Conservation (phyloP, 2,329 filamentous ascomycete species). For the Gnomoniopsis sp. region DNA sequence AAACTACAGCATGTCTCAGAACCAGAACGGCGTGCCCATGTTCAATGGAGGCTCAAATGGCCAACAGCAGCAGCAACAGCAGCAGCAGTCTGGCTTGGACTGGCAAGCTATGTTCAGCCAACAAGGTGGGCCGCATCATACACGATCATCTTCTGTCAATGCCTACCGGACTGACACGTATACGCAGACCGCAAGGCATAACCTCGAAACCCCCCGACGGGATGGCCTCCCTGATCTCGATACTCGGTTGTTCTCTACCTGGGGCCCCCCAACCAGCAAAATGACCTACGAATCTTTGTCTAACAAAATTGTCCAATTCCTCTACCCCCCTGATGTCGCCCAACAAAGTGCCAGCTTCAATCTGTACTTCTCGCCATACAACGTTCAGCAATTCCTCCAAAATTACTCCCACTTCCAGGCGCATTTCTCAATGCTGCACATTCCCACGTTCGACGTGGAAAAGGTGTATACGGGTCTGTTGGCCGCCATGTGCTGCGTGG, state of each 20-base stretch:
- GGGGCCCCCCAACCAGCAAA: constrained; percentile 43
- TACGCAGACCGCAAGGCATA: constrained; percentile 66
- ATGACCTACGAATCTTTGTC: constrained; percentile 53
- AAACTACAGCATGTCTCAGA: constrained; percentile 61
- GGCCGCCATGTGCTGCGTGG: constrained; percentile 68
- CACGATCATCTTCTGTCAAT: constrained; percentile 49
- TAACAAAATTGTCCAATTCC: constrained; percentile 54
- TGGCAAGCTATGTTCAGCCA: constrained; percentile 69
- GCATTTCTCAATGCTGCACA: constrained; percentile 71
- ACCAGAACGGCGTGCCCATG: constrained; percentile 63
- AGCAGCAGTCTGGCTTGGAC: constrained; percentile 64
- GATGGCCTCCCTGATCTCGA: constrained; percentile 42
- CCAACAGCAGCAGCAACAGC: constrained; percentile 58
- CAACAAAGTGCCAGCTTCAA: constrained; percentile 51
- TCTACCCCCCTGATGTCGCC: constrained; percentile 53
- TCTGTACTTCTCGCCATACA: constrained; percentile 63
- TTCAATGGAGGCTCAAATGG: constrained; percentile 52
- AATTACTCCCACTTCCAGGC: constrained; percentile 70
- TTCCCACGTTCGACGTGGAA: constrained; percentile 66
- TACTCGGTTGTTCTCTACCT: constrained; percentile 42
- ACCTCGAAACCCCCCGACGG: constrained; percentile 47
- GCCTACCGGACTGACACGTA: constrained; percentile 64
- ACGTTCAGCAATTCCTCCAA: constrained; percentile 68
- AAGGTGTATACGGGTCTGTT: constrained; percentile 65
- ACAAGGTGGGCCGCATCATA: constrained; percentile 66